phyloP scores from a whole-genome alignment of 345 rosid species.

The Luvunga scandens region DNA sequence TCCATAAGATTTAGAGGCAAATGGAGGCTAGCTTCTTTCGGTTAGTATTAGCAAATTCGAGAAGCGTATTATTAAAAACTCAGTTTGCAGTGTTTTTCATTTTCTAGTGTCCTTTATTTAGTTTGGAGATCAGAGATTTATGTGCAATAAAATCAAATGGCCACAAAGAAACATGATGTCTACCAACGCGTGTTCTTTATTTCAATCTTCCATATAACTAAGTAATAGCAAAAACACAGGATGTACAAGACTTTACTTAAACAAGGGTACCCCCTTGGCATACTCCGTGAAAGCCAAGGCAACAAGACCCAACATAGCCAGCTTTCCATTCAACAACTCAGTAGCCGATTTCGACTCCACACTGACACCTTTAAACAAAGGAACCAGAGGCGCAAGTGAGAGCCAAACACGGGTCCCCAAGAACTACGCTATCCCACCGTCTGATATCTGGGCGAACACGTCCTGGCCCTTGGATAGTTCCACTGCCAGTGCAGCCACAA shows the following conservation, averaged over 20 bases:
- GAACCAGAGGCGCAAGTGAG: constrained; percentile 64
- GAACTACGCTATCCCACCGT: constrained; percentile 66
- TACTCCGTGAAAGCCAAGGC: constrained; percentile 76
- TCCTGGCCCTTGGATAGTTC: constrained; percentile 69
- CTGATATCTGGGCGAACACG: constrained; percentile 53
- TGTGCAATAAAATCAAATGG: too few species aligned
- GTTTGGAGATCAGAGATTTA: too few species aligned
- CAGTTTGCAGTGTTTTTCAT: too few species aligned
- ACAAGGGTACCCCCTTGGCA: constrained; percentile 64
- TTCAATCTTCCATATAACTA: neutral
- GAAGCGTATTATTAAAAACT: neutral
- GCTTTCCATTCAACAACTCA: constrained; percentile 78
- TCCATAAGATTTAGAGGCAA: too few species aligned
- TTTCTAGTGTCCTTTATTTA: too few species aligned
- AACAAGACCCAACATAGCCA: constrained; percentile 79
- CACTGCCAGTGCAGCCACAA: constrained; percentile 65
- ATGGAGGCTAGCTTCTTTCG: too few species aligned
- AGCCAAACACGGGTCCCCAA: constrained; percentile 49
- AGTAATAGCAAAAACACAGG: neutral
- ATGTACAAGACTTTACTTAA: neutral
- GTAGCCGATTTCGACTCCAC: constrained; percentile 62
- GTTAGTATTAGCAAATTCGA: too few species aligned
- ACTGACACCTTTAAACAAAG: constrained; percentile 53
- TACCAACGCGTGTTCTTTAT: neutral
- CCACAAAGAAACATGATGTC: too few species aligned